Evolutionary conservation across 2,329 filamentous ascomycete genomes (phyloP), one percentile per base, ranked within the genome.

Genomic region (Phyllosticta paracitricarpa): DNA sequence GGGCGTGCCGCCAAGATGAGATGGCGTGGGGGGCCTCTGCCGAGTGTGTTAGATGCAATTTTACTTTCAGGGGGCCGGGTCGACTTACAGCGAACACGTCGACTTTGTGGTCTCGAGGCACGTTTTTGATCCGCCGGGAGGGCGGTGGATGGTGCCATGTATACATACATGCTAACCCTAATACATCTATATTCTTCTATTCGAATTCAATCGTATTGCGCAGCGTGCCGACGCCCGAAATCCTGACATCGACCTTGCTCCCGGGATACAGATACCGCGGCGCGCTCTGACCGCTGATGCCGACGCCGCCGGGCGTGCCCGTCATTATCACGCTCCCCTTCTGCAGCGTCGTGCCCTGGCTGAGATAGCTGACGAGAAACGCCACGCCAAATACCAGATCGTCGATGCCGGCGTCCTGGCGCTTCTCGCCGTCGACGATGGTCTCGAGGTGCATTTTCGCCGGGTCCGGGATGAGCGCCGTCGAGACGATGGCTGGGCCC

Each of bases 301-400:
- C 76, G 1, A 72, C 69, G 0, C 72, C 72, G 51, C 24, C 30
- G 17, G 57, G 55, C 3, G 79, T 81, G 0, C 79, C 78, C 7
- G 78, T 81, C 78, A 81, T 79, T 48, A 81, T 75, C 25, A 80
- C 71, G 14, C 74, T 78, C 0, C 79, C 78, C 62, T 73, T 76
- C 69, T 78, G 74, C 66, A 81, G 63, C 51, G 78, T 73, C 24
- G 69, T 75, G 17, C 75, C 75, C 64, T 76, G 75, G 25, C 75
- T 79, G 55, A 79, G 69, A 65, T 79, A 81, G 3, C 74, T 70
- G n/a, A 82, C 72, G 2, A 77, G 72, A 61, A 76, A 70, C 1
- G 74, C 75, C 7, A 80, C 75, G 51, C 73, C 74, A 65, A 82
- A 82, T 63, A 68, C 81, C 78, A 67, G 75, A 74, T 77, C 78